Percentiles rank a stretch among this genome's conserved stretches.
Evolutionary conservation across 805 yeast genomes (phyloP).

Genomic region (Ogataea glucozyma): DNA sequence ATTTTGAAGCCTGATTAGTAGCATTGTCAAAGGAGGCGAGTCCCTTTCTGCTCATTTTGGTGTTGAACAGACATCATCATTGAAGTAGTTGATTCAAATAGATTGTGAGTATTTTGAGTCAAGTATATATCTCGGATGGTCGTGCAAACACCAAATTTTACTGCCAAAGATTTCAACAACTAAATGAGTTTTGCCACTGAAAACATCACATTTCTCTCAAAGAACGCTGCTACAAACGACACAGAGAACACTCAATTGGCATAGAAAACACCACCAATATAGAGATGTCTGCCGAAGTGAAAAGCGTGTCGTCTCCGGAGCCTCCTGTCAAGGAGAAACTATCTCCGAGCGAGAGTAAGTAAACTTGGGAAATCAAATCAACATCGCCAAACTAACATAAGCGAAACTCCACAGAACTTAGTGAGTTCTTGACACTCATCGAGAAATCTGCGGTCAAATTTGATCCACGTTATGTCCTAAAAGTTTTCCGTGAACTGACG

Average conservation of each 20-base stretch:
- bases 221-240: neutral
- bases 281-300: constrained; percentile 8
- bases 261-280: neutral
- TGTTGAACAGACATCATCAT: neutral
- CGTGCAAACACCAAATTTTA: constrained; percentile 9
- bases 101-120: too few relatives aligned
- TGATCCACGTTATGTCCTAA: constrained; percentile 86
- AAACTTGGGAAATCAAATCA: neutral
- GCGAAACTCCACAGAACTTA: constrained; percentile 18
- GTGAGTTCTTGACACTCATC: constrained; percentile 26
- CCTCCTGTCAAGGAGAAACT: constrained; percentile 2
- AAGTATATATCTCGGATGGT: constrained; percentile 5
- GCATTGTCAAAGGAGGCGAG: constrained; percentile 32
- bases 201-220: neutral
- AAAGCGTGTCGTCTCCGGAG: neutral
- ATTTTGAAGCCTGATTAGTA: constrained; percentile 36
- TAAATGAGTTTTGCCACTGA: constrained; percentile 16
- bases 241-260: constrained; percentile 7
- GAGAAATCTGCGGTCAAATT: constrained; percentile 47
- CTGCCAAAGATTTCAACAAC: constrained; percentile 5
- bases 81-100: too few relatives aligned
- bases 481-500: constrained; percentile 81
- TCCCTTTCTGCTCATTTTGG: constrained; percentile 29
- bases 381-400: constrained; percentile 12
- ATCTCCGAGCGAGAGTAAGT: constrained; percentile 20